A percentile compares a stretch with the other conserved stretches of the same genome.
Evolutionary conservation across 306 rosid species (phyloP).

Genomic region (Cicer judaicum): DNA sequence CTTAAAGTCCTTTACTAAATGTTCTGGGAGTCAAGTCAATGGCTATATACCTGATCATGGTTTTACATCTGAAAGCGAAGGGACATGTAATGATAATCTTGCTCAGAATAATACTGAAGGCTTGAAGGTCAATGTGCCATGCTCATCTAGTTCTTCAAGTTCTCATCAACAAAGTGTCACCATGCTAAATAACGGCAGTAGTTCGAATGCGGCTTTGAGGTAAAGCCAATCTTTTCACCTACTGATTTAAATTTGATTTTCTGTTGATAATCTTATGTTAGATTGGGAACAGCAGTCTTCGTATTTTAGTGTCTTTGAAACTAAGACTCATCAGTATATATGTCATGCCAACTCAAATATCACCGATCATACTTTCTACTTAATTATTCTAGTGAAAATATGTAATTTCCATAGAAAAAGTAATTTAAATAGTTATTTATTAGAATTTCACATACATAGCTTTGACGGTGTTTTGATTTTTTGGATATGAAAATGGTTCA

Average conservation of each 20-base stretch:
- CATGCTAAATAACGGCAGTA: slow-evolving; percentile 47
- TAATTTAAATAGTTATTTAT: slow-evolving; percentile 20
- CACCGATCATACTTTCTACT: neutral
- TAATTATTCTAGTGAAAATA: slow-evolving; percentile 17
- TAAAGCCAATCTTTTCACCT: slow-evolving; percentile 37
- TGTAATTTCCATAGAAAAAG: slow-evolving; percentile 14
- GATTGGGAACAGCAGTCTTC: neutral
- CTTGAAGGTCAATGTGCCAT: slow-evolving; percentile 44
- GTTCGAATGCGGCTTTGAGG: slow-evolving; percentile 69
- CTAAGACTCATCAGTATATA: neutral
- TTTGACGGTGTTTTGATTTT: slow-evolving; percentile 6
- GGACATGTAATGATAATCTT: slow-evolving; percentile 45
- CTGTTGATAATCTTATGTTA: neutral
- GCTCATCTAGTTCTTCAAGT: slow-evolving; percentile 55
- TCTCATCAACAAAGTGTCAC: slow-evolving; percentile 44
- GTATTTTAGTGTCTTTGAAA: slow-evolving; percentile 34
- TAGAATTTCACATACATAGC: slow-evolving; percentile 15
- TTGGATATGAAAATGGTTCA: slow-evolving; percentile 1
- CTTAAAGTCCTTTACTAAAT: slow-evolving; percentile 55
- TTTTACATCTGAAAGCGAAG: slow-evolving; percentile 54
- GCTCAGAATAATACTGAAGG: slow-evolving; percentile 39
- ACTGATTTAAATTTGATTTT: slow-evolving; percentile 33
- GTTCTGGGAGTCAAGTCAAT: slow-evolving; percentile 56
- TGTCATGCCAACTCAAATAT: slow-evolving; percentile 17
- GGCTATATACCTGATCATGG: slow-evolving; percentile 55